Base-by-base conservation (phyloP, 2,329 filamentous ascomycete genomes). In the Didymella glomerata region DNA sequence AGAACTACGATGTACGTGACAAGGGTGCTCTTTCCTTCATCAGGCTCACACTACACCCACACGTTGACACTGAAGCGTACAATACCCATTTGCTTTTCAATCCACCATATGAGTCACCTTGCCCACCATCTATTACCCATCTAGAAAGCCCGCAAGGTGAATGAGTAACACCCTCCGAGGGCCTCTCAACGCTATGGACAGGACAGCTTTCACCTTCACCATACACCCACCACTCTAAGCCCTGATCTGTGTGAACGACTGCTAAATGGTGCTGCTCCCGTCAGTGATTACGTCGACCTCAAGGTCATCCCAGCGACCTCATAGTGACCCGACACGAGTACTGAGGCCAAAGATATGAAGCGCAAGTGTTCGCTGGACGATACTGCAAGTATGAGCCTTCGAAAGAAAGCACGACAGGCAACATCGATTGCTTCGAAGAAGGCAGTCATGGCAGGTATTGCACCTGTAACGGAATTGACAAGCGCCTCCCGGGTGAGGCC, bases 361-460 rank as follows among this genome's bases (percentile, higher is more conserved):
- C 68, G 69, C 36, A 71, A 66, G 40, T 64, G 65, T 14, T 64
- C 66, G 44, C 30, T 36, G 27, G 59, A 64, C 18, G 36, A 56
- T 32, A 41, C 30, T 10, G 24, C 24, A 16, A 41, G 10, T 3
- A 24, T 41, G 34, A 16, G 40, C 34, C 34, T 48, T 28, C 68
- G 68, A 32, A 68, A 68, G 38, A 51, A 28, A n/a, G 48, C 22
- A 18, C 42, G 18, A 27, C 45, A 20, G 36, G 8, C 8, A 20
- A 11, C 36, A 20, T 20, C 30, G 10, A 18, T 20, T 14, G n/a
- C 24, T 3, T 10, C 30, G 27, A 30, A 9, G 20, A 20, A 28
- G 40, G 27, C 40, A 6, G 36, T 24, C 24, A 42, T 41, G 32
- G 38, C 38, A 48, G 9, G 20, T 20, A 36, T 18, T 14, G 2